Evolutionary conservation across 2,329 filamentous ascomycete genomes (phyloP), one percentile per base, ranked within the genome.

Genomic region (Xylaria sp.): DNA sequence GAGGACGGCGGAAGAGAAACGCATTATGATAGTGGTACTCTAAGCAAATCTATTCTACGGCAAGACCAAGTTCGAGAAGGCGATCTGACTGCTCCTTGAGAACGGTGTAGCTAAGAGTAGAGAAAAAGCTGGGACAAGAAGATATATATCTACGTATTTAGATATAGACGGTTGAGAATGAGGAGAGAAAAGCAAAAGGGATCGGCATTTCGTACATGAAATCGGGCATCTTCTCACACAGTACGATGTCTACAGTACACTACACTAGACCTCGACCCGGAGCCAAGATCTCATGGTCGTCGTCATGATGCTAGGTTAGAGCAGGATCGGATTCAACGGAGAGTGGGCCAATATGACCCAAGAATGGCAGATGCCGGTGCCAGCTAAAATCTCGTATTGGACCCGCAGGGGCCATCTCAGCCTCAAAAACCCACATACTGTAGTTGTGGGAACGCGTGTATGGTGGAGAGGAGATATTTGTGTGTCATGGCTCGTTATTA

Each of bases 21-120:
- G 76, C 76, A 78, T 78, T 48, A 65, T 77, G 72, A 47, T 59
- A 44, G 67, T 72, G 71, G 40, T 63, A 66, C 9, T 13, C 29
- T 25, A 25, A 8, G 6, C 10, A 35, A 25, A 66, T 37, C n/a
- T 48, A 53, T 13, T 42, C 8, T 35, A 50, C 16, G 60, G 16
- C 12, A 35, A 69, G 35, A 63, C 21, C 13, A 68, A 58, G 51
- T 44, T 18, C 40, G 48, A 27, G 23, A 35, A 42, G 5, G 10
- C 5, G 32, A 23, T 23, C 16, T 66, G 16, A 40, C 21, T 55
- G 23, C 10, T 60, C 18, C 21, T 53, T 25, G 16, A n/a, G 9
- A 25, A 40, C 35, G n/a, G 25, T 25, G 42, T 53, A 37, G 18
- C 3, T 27, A 23, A 27, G 48, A 62, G 37, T 40, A 61, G 48